Conservation (phyloP, 495 filamentous ascomycete species). For the Aspergillus olivimuriae region DNA sequence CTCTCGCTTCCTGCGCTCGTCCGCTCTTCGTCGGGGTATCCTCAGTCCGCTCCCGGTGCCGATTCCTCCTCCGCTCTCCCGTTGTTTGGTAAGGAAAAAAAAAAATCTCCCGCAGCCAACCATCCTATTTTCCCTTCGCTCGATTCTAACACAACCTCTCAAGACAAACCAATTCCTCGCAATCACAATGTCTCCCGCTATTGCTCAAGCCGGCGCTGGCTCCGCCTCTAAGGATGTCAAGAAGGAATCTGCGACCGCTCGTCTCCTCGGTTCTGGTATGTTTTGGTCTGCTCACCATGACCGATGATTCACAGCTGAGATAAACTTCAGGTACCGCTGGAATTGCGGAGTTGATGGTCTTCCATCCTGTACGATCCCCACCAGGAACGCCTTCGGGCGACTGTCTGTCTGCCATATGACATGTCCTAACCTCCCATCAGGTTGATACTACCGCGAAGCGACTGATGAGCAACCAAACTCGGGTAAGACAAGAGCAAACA, state of each 20-base stretch:
- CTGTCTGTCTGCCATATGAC: not conserved
- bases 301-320: constrained; percentile 15
- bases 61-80: not conserved
- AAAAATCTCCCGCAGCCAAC: not conserved
- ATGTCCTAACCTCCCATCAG: constrained; percentile 28
- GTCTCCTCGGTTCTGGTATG: constrained; percentile 87
- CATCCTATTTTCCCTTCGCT: constrained; percentile 1
- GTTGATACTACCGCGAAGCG: constrained; percentile 98
- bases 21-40: constrained; percentile 1
- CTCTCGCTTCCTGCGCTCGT: constrained; percentile 3
- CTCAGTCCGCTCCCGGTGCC: no score
- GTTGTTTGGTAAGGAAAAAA: constrained; percentile 6
- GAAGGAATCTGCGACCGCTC: constrained; percentile 83
- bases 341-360: constrained; percentile 93
- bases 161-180: no score
- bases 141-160: not conserved
- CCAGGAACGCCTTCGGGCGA: not conserved
- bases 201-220: constrained; percentile 39
- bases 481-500: no score
- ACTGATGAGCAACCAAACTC: constrained; percentile 95
- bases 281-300: constrained; percentile 1
- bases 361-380: constrained; percentile 71
- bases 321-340: constrained; percentile 69
- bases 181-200: constrained; percentile 47
- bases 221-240: constrained; percentile 60